Evolutionary conservation across 2,329 filamentous ascomycete genomes (phyloP), one percentile per base, ranked within the genome.

Genomic region (Penicillium italicum): DNA sequence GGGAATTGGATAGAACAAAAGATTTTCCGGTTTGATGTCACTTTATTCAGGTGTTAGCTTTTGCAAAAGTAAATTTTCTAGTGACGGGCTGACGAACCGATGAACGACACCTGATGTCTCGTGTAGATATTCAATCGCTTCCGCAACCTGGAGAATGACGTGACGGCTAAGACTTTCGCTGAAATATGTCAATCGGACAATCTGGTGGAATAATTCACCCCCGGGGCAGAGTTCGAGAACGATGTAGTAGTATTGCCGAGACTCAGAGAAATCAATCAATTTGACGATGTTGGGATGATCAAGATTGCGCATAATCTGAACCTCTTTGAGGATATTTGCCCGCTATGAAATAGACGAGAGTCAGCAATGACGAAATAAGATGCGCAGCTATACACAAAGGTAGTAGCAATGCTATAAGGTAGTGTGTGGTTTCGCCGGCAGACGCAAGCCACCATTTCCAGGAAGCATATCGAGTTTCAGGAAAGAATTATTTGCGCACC

Each of bases 131-230:
- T 93, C 88, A 51, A 99, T 80, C 14, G 94, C 93, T 66, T 95
- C 86, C n/a, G 94, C 94, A 16, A 99, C 94, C 71, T 97, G 93
- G 4, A 86, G 79, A 66, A 99, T 99, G 67, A 97, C 93, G 72
- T 97, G 94, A 63, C 94, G 84, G 50, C 92, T 95, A 1, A 99
- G 81, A 46, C 97, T 88, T 42, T 99, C 94, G 77, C 93, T 97
- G 72, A 99, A 99, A 74, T 97, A 99, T 14, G 94, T 99, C 72
- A 99, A 85, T 63, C 93, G 89, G 49, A 99, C 94, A 66, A 99
- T 97, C 73, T 97, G 93, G 74, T 99, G 94, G 80, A 99, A 99
- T 11, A 99, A 80, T 77, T 99, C 94, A 69, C 94, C 94, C 56
- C 94, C 94, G 0, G 92, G 91, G 55, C 93, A 96, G 41, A 97